phyloP scores from a whole-genome alignment of 148 eudicot genomes.

The Rhododendron ovatum region DNA sequence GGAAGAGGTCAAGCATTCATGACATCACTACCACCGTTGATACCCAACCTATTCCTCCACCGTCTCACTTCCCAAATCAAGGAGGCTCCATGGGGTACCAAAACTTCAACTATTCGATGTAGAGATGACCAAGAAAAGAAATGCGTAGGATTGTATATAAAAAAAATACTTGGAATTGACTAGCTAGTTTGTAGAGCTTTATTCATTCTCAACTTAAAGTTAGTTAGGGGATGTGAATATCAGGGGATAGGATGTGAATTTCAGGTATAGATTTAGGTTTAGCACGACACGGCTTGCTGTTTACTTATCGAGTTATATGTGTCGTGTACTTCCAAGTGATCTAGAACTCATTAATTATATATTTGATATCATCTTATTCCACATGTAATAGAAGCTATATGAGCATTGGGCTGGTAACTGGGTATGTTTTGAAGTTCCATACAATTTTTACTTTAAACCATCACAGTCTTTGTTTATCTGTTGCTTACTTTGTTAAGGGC shows the following conservation, averaged over 20 bases:
- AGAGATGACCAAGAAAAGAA: not conserved
- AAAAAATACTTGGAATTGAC: not conserved
- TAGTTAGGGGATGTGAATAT: slow-evolving; percentile 9
- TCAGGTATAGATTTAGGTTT: not conserved
- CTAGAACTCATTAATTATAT: not conserved
- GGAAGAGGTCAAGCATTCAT: slow-evolving; percentile 71
- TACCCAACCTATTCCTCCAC: slow-evolving; percentile 32
- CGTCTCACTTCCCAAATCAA: slow-evolving; percentile 25
- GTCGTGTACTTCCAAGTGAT: not conserved
- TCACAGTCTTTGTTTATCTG: not conserved
- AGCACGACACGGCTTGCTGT: not conserved
- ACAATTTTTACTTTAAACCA: not conserved
- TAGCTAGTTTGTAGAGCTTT: slow-evolving; percentile 3
- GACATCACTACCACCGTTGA: slow-evolving; percentile 55
- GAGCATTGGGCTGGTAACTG: not conserved
- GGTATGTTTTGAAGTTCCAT: not conserved
- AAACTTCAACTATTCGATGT: slow-evolving; percentile 23
- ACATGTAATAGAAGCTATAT: not conserved
- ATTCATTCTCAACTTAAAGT: slow-evolving; percentile 12
- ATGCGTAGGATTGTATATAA: not conserved
- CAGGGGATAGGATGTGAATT: not conserved
- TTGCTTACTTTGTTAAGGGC: not conserved
- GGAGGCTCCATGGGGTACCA: slow-evolving; percentile 28
- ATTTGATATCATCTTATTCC: not conserved
- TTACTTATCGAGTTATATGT: not conserved